Evolutionary conservation across 441 rosid species (phyloP).

Genomic region (Euphorbia corollata): DNA sequence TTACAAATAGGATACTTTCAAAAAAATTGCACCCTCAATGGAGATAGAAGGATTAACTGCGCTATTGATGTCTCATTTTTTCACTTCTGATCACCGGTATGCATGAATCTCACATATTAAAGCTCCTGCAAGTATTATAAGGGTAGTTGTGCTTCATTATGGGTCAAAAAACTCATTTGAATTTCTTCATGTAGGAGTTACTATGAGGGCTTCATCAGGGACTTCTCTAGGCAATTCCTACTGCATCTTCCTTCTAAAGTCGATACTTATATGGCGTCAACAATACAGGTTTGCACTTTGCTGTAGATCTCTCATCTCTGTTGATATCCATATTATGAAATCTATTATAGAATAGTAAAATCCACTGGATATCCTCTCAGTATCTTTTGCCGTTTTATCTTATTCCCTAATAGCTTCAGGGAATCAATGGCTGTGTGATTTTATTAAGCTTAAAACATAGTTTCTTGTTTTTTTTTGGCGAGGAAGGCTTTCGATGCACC

Average conservation of each 20-base stretch:
- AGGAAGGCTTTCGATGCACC: constrained; percentile 94
- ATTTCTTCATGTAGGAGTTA: constrained; percentile 49
- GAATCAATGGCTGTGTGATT: neutral
- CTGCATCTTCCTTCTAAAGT: constrained; percentile 64
- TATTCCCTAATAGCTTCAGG: neutral
- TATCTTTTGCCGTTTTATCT: neutral
- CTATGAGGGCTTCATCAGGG: constrained; percentile 79
- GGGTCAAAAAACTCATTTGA: constrained; percentile 1
- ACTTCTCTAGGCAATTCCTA: constrained; percentile 54
- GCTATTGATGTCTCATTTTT: constrained; percentile 46
- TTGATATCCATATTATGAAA: neutral
- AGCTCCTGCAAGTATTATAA: constrained; percentile 8
- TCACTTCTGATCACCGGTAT: constrained; percentile 78
- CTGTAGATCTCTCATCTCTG: neutral
- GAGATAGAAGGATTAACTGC: constrained; percentile 53
- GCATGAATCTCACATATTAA: constrained; percentile 18
- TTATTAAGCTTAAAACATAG: neutral
- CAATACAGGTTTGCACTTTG: constrained; percentile 61
- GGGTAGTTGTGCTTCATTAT: constrained; percentile 16
- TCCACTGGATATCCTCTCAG: neutral
- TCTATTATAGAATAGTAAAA: neutral
- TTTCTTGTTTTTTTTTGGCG: constrained; percentile 11
- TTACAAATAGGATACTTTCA: constrained; percentile 56
- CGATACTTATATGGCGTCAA: constrained; percentile 69
- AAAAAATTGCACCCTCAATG: constrained; percentile 55